Base-by-base conservation (phyloP, 1,284 basidiomycete genomes). In the Ceratobasidium sp. region DNA sequence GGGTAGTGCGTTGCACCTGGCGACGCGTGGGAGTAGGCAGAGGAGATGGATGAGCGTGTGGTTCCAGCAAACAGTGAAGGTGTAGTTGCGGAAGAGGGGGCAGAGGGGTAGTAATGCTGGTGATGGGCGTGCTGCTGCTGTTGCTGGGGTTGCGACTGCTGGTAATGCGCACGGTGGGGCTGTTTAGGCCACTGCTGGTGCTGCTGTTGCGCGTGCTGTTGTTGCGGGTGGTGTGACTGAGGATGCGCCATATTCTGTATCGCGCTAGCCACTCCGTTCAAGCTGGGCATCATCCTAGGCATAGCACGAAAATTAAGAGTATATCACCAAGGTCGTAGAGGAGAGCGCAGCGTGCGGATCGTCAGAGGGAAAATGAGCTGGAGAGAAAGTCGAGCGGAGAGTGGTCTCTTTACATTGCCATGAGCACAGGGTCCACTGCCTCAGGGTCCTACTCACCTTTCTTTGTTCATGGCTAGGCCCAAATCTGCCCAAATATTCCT, bases 1-100 rank as follows among this genome's bases (percentile, higher is more conserved):
- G 63, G 63, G 38, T 66, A 66, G 50, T 66, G 63, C 14, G 63
- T 49, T 18, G 47, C 49, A 14, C 49, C 63, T 1, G 63, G 63
- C 63, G 63, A 66, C 6, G 63, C 63, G 47, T 66, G 63, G n/a
- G 63, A 66, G 38, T 66, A 66, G 21, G 63, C 63, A 1, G 63
- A 66, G 0, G 63, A 66, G 8, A 66, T 66, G 6, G 63, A 66
- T 8, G 63, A 66, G 35, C 63, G 63, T 18, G 63, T 66, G 11
- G 63, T 66, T 0, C 63, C 63, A 3, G 49, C 63, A 44, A 66
- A 66, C 16, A 66, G 47, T 1, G 63, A 66, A n/a, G 63, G 49
- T 14, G 63, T 66, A 16, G 63, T 54, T 1, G 63, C 49, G 26
- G 28, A 38, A n/a, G 63, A 54, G 9, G 63, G 50, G 23, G 47